A percentile compares a stretch with the other conserved stretches of the same genome.
These are phyloP conservation scores for Stephania japonica DNA, from an alignment of 164 flowering plant genomes.

Conservation along the genomic window DNA sequence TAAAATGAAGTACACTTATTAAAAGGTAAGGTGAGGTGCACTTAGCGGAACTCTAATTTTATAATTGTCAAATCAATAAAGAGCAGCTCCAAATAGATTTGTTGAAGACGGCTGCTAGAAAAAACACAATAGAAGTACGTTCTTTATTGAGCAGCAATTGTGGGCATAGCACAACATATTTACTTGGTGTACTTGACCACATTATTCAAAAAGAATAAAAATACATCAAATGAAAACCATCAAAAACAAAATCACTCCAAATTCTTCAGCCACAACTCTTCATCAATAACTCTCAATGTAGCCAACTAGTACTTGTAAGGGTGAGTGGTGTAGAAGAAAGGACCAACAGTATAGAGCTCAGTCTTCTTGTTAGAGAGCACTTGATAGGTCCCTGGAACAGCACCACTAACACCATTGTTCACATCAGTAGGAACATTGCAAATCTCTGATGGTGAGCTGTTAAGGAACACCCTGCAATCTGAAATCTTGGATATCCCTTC, in stretches of 20 bases:
- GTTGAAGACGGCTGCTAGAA: too few species aligned
- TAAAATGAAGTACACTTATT: too few species aligned
- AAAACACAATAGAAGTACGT: too few species aligned
- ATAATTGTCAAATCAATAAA: too few species aligned
- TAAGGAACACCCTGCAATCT: slow-evolving; percentile 39
- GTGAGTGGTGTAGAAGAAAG: slow-evolving; percentile 31
- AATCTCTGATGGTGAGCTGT: slow-evolving; percentile 26
- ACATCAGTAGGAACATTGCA: slow-evolving; percentile 30
- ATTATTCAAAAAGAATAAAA: not conserved
- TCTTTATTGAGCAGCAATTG: too few species aligned
- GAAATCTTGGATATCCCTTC: slow-evolving; percentile 10
- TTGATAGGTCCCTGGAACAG: slow-evolving; percentile 21
- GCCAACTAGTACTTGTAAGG: not conserved
- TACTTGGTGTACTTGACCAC: not conserved
- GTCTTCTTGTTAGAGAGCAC: slow-evolving; percentile 21
- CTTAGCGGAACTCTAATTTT: too few species aligned
- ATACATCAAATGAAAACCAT: not conserved
- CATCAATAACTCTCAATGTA: too few species aligned
- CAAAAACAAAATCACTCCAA: not conserved
- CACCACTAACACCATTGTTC: slow-evolving; percentile 33
- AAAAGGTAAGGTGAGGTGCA: too few species aligned
- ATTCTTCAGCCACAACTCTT: too few species aligned
- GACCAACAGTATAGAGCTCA: slow-evolving; percentile 33
- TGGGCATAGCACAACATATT: too few species aligned
- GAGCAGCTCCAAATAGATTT: too few species aligned